phyloP scores from a whole-genome alignment of 2,329 filamentous ascomycete genomes.

The Gyromitra esculenta region DNA sequence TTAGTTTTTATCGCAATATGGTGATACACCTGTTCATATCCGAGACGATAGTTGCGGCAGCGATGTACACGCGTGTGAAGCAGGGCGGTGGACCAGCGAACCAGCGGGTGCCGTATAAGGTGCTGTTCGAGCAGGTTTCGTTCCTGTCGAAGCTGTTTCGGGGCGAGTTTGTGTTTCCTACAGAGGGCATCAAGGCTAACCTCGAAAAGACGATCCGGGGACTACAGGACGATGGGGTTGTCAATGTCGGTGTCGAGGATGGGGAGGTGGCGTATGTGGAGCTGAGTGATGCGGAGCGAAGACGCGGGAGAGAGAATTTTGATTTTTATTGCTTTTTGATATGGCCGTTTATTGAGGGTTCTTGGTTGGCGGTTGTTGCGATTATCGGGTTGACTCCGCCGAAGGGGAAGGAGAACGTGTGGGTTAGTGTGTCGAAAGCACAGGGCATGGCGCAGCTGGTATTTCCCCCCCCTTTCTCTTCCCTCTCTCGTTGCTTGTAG shows the following conservation, averaged over 20 bases:
- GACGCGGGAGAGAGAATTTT: constrained; percentile 87
- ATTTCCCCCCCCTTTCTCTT: constrained; percentile 60
- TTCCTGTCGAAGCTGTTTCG: constrained; percentile 95
- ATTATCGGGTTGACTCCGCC: constrained; percentile 87
- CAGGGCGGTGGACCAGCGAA: constrained; percentile 83
- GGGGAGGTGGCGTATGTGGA: constrained; percentile 73
- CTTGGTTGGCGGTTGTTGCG: constrained; percentile 89
- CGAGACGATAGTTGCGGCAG: constrained; percentile 87
- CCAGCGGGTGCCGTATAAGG: constrained; percentile 79
- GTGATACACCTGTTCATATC: constrained; percentile 98
- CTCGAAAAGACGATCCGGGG: constrained; percentile 80
- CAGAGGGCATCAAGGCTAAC: constrained; percentile 82
- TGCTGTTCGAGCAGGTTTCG: constrained; percentile 79
- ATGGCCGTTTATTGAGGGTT: constrained; percentile 96
- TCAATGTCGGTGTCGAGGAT: constrained; percentile 68
- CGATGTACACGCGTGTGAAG: constrained; percentile 91
- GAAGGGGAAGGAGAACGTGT: constrained; percentile 69
- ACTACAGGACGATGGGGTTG: constrained; percentile 80
- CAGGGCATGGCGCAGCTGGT: constrained; percentile 84
- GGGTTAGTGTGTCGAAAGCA: constrained; percentile 80
- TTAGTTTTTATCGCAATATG: constrained; percentile 99
- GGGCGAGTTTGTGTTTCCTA: constrained; percentile 95
- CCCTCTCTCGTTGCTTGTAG: constrained; percentile 16
- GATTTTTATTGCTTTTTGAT: constrained; percentile 99
- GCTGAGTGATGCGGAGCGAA: constrained; percentile 78